Evolutionary conservation across 2,329 filamentous ascomycete species (phyloP), one percentile per base, ranked within the genome.

Genomic region (Colletotrichum destructivum): DNA sequence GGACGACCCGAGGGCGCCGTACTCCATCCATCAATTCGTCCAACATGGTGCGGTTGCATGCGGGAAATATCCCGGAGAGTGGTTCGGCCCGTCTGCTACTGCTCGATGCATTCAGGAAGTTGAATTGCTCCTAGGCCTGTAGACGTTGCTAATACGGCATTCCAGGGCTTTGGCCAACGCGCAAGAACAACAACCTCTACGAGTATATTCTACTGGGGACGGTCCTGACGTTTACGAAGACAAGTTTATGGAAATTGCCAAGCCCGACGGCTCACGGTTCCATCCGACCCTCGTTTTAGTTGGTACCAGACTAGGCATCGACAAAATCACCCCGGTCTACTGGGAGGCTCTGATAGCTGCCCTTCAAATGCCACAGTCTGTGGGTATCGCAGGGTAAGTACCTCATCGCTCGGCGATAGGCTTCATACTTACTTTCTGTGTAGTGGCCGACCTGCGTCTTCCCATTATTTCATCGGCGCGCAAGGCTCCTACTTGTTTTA

Each of bases 81-180:
- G 96, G 96, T 99, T 99, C 82, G 96, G 96, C 0, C 96, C 96
- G n/a, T 98, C 95, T 21, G 96, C 96, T 8, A 97, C 96, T 12
- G 95, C 96, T 57, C 91, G 92, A 68, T 98, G 96, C 81, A 98
- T 99, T 75, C 92, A 96, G 95, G 97, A 84, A 81, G 93, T 83
- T 56, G 35, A 56, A 26, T 13, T 66, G n/a, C 7, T 60, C 15
- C n/a, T 16, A 23, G 18, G 18, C 9, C 35, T 47, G 9, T 35
- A 52, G 13, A 18, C 18, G 15, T 54, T 73, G 70, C 67, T 61
- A 21, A 54, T 55, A 31, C 38, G 35, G 47, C 72, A 62, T 67
- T 7, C 18, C 16, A 97, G 94, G 81, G 93, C 94, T 23, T 86
- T 99, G 47, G 90, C 91, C 31, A 92, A 92, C 71, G 86, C 89